Evolutionary conservation across 768 basidiomycete species (phyloP).

Genomic region (Mycena pura): DNA sequence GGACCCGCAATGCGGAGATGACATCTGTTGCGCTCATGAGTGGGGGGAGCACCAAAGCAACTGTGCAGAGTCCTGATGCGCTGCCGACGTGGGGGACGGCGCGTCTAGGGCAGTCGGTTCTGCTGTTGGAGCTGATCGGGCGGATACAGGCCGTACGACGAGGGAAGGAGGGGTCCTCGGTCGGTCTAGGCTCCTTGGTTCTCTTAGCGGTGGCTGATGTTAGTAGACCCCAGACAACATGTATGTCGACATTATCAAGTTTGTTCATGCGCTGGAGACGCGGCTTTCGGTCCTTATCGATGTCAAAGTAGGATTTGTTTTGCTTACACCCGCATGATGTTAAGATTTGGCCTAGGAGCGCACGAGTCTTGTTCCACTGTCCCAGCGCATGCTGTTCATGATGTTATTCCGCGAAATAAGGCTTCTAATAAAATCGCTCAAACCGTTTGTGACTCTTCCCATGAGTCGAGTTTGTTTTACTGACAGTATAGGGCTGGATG

Average conservation of each 20-base stretch:
- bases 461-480: neutral
- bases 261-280: slow-evolving; percentile 62
- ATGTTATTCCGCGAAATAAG: slow-evolving; percentile 70
- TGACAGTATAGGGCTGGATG: slow-evolving; percentile 48
- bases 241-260: slow-evolving; percentile 46
- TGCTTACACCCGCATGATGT: neutral
- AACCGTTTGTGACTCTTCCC: slow-evolving; percentile 52
- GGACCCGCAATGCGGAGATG: slow-evolving; percentile 78
- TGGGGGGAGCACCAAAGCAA: slow-evolving; percentile 41
- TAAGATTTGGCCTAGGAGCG: slow-evolving; percentile 55
- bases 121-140: slow-evolving; percentile 68
- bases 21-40: slow-evolving; percentile 71
- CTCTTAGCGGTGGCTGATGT: neutral
- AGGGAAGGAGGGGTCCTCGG: slow-evolving; percentile 47
- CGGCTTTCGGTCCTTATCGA: slow-evolving; percentile 62
- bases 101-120: slow-evolving; percentile 65
- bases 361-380: slow-evolving; percentile 53
- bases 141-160: slow-evolving; percentile 53
- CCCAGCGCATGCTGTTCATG: slow-evolving; percentile 65
- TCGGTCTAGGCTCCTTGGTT: slow-evolving; percentile 29
- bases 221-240: slow-evolving; percentile 38
- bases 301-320: slow-evolving; percentile 51
- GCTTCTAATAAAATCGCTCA: slow-evolving; percentile 66
- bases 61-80: slow-evolving; percentile 15
- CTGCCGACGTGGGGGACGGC: slow-evolving; percentile 51